Evolutionary conservation across 768 basidiomycete genomes (phyloP), one percentile per base, ranked within the genome.

Genomic region (Tricholoma hemisulphureum): DNA sequence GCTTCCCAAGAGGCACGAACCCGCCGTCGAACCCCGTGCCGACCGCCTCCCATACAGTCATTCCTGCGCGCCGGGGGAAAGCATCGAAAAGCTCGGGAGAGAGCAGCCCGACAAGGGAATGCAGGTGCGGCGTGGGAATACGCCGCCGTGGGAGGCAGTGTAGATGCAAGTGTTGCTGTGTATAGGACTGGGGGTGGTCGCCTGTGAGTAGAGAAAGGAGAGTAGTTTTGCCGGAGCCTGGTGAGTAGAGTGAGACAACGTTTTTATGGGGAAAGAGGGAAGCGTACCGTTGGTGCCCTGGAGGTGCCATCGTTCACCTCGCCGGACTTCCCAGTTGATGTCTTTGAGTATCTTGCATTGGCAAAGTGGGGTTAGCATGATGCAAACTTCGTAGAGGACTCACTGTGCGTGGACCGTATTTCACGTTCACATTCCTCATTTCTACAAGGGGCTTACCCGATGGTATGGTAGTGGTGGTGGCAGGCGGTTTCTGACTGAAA

Each of bases 221-320:
- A 0, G 96, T 98, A 0, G 95, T 95, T 75, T 98, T 99, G 14
- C 96, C 96, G 0, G 93, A 94, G 45, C 96, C 91, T 92, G 65
- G 3, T 21, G 18, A 13, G 18, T 14, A 51, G n/a, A n/a, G 35
- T n/a, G 10, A 24, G 43, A 29, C n/a, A 8, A 58, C 24, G 23
- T 29, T 6, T 20, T 41, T 6, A 28, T 11, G 6, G 20, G n/a
- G 5, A 8, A 31, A n/a, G 28, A 41, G 14, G 21, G 34, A 11
- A 11, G 10, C 75, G 31, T 69, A 88, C 92, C 96, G 68, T 98
- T 99, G 21, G 86, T 75, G 8, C 96, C 95, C 65, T 87, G 83
- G 11, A 99, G 83, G 65, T 95, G 91, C 93, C 94, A 98, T 26
- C 90, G 80, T 43, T 95, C 87, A 37, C 93, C 93, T 62, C 83